phyloP scores from a whole-genome alignment of 2,329 filamentous ascomycete genomes.

The Stagonosporopsis vannaccii region DNA sequence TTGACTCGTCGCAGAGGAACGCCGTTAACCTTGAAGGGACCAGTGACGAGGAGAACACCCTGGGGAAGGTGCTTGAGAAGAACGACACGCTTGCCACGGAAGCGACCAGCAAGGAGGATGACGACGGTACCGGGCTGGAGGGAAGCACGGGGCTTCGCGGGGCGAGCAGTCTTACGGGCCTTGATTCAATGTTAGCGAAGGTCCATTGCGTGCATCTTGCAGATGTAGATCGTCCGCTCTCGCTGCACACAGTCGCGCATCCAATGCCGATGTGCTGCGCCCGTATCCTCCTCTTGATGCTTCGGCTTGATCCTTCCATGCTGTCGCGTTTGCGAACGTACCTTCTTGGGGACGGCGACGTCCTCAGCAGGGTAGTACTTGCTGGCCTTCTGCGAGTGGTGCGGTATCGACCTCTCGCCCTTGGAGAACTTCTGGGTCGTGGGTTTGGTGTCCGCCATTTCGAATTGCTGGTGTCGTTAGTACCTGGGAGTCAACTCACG shows the following conservation, averaged over 20 bases:
- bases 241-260: slow-evolving; percentile 13
- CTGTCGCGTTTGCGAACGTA: slow-evolving; percentile 64
- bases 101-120: slow-evolving; percentile 98
- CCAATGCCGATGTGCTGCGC: slow-evolving; percentile 9
- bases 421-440: slow-evolving; percentile 95
- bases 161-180: slow-evolving; percentile 93
- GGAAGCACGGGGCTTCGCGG: slow-evolving; percentile 84
- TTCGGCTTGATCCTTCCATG: slow-evolving; percentile 13
- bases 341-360: slow-evolving; percentile 88
- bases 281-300: slow-evolving; percentile 25
- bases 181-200: slow-evolving; percentile 55
- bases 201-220: slow-evolving; percentile 17
- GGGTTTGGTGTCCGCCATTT: slow-evolving; percentile 67
- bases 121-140: slow-evolving; percentile 95
- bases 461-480: slow-evolving; percentile 57
- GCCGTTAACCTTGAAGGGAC: slow-evolving; percentile 99
- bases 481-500: slow-evolving; percentile 23
- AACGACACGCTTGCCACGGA: slow-evolving; percentile 99
- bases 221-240: slow-evolving; percentile 10
- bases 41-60: slow-evolving; percentile 98
- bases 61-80: slow-evolving; percentile 97
- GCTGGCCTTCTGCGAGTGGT: slow-evolving; percentile 88
- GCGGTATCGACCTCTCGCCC: slow-evolving; percentile 90
- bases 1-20: slow-evolving; percentile 95
- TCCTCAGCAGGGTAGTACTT: slow-evolving; percentile 99